Conservation (phyloP, 2,329 filamentous ascomycete genomes). For the Coleophoma crateriformis region DNA sequence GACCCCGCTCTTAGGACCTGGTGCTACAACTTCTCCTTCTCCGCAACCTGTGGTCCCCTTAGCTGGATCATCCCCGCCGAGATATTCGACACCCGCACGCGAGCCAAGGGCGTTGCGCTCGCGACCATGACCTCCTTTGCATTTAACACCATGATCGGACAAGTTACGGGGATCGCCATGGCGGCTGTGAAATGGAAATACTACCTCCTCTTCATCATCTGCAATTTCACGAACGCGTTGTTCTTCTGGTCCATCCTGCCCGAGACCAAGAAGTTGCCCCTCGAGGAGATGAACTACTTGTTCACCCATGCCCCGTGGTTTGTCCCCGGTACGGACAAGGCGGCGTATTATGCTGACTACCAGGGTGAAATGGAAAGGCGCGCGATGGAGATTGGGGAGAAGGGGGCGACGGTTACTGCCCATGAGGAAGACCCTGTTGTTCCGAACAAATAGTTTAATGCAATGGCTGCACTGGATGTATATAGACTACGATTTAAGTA, state of each 20-base stretch:
- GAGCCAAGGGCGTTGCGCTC: constrained; percentile 69
- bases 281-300: constrained; percentile 65
- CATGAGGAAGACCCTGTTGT: neutral
- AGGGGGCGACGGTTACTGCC: neutral
- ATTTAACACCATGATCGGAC: constrained; percentile 72
- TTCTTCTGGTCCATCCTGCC: constrained; percentile 66
- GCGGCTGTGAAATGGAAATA: constrained; percentile 38
- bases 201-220: constrained; percentile 56
- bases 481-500: too few species aligned
- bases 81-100: constrained; percentile 72
- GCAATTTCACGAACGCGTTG: constrained; percentile 62
- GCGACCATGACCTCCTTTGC: constrained; percentile 69
- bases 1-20: constrained; percentile 51
- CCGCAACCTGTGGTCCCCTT: constrained; percentile 63
- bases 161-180: constrained; percentile 55
- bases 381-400: neutral
- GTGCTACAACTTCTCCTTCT: constrained; percentile 77
- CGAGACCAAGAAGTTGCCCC: constrained; percentile 57
- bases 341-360: neutral
- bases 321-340: constrained; percentile 45
- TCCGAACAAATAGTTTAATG: too few species aligned
- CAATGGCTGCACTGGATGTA: too few species aligned
- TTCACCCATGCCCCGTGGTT: constrained; percentile 61
- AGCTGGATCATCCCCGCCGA: constrained; percentile 60
- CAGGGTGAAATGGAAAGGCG: neutral